Conservation (phyloP, 1,139 yeast species). For the Tardiomyces digboiensis region DNA sequence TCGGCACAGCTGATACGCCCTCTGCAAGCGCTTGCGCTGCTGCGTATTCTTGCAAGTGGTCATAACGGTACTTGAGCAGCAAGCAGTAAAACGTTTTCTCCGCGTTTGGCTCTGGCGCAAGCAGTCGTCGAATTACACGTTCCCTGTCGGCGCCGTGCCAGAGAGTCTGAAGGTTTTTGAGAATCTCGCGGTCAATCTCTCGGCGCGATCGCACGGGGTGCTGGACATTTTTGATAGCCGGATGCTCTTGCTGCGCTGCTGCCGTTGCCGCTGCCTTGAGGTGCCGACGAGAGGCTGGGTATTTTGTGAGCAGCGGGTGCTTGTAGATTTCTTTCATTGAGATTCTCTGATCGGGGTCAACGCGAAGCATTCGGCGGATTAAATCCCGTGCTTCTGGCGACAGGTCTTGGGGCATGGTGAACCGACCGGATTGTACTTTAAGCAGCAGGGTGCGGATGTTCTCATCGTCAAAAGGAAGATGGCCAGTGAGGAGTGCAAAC, state of each 20-base stretch:
- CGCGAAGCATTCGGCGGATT: slow-evolving; percentile 70
- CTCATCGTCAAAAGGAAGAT: slow-evolving; percentile 86
- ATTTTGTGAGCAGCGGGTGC: slow-evolving; percentile 76
- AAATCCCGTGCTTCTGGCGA: slow-evolving; percentile 81
- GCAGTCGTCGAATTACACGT: slow-evolving; percentile 47
- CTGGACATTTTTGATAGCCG: slow-evolving; percentile 22
- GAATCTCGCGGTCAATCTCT: slow-evolving; percentile 72
- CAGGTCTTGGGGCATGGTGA: slow-evolving; percentile 70
- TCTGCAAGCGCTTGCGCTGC: neutral
- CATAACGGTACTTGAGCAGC: slow-evolving; percentile 74
- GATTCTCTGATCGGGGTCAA: slow-evolving; percentile 72
- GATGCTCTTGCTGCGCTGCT: slow-evolving; percentile 4
- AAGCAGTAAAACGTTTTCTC: slow-evolving; percentile 89
- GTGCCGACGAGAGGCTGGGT: slow-evolving; percentile 34
- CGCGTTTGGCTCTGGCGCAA: slow-evolving; percentile 53
- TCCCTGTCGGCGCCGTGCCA: slow-evolving; percentile 82
- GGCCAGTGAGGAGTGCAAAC: slow-evolving; percentile 84
- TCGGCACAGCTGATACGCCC: neutral
- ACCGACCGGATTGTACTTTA: slow-evolving; percentile 88
- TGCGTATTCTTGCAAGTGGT: slow-evolving; percentile 35
- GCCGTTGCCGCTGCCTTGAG: neutral
- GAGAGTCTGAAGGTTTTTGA: slow-evolving; percentile 75
- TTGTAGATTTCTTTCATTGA: slow-evolving; percentile 59
- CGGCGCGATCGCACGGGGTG: slow-evolving; percentile 40
- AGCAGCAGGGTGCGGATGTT: slow-evolving; percentile 75